Percentiles rank a stretch among this genome's conserved stretches.
These are phyloP conservation scores for Plasmopara halstedii DNA, from an alignment of 352 stramenopile species.

Conservation along the genomic window DNA sequence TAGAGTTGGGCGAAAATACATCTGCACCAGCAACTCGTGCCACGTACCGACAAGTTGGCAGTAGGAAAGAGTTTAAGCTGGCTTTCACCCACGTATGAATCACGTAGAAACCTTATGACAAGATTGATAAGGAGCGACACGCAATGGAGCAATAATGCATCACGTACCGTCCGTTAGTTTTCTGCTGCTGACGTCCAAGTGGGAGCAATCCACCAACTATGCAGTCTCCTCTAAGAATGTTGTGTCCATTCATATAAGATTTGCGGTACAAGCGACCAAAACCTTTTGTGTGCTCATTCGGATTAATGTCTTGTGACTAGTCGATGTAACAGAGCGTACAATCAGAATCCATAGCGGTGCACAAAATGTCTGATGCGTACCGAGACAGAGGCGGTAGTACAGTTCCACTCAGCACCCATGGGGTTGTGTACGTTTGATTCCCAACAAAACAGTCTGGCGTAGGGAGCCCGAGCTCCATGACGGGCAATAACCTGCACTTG, in stretches of 20 bases:
- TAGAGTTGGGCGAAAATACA: background rate
- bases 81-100: constrained; percentile 68
- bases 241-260: constrained; percentile 62
- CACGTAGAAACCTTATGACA: constrained; percentile 50
- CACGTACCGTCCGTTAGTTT: constrained; percentile 54
- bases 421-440: constrained; percentile 56
- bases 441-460: constrained; percentile 74
- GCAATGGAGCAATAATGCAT: background rate
- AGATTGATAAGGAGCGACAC: too few species aligned
- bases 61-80: constrained; percentile 62
- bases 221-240: constrained; percentile 72
- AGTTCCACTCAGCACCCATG: constrained; percentile 69
- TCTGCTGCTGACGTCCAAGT: constrained; percentile 72
- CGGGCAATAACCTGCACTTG: constrained; percentile 81
- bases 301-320: constrained; percentile 70
- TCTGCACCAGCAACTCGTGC: background rate
- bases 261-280: constrained; percentile 77
- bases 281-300: constrained; percentile 28
- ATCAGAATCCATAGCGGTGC: background rate
- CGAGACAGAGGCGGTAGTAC: constrained; percentile 60
- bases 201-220: constrained; percentile 64
- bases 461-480: constrained; percentile 68
- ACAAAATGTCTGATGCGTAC: constrained; percentile 21
- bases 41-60: constrained; percentile 51
- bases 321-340: background rate